These are phyloP conservation scores for Blepharisma japonicum DNA, from an alignment of 73 alveolate species.

Conservation along the genomic window DNA sequence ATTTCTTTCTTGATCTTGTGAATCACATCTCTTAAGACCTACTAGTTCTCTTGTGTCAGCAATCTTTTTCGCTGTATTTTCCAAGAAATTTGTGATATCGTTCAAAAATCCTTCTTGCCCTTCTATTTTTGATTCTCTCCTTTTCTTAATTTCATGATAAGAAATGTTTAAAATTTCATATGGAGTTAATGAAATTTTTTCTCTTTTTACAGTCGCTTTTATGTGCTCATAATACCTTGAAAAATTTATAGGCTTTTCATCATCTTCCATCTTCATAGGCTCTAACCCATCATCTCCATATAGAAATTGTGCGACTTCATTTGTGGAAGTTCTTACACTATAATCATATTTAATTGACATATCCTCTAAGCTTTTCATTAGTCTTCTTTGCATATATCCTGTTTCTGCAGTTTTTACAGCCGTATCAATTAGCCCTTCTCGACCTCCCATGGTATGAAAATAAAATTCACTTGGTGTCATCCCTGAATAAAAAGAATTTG, in stretches of 20 bases:
- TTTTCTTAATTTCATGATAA: background rate
- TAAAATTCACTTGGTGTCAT: constrained; percentile 97
- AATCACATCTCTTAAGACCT: background rate
- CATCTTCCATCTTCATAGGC: constrained; percentile 89
- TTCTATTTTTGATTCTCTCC: background rate
- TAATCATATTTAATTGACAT: constrained; percentile 83
- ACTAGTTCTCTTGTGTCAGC: constrained; percentile 17
- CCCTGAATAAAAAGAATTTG: constrained; percentile 94
- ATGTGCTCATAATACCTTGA: background rate
- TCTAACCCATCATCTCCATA: constrained; percentile 97
- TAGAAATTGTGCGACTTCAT: constrained; percentile 84
- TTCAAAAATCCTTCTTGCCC: background rate
- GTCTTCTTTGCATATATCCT: constrained; percentile 99
- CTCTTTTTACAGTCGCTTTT: background rate
- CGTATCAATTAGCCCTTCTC: constrained; percentile 99
- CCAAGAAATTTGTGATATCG: constrained; percentile 27
- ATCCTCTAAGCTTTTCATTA: constrained; percentile 99
- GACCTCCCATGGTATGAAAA: constrained; percentile 99
- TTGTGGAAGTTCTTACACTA: constrained; percentile 83
- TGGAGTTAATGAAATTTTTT: background rate
- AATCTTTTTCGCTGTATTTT: constrained; percentile 21
- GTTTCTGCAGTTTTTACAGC: constrained; percentile 99
- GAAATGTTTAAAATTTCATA: background rate
- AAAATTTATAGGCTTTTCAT: constrained; percentile 34
- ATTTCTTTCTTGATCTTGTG: background rate